These are phyloP conservation scores for Colletotrichum ledebouriae DNA, from an alignment of 2,329 filamentous ascomycete species.

Conservation along the genomic window DNA sequence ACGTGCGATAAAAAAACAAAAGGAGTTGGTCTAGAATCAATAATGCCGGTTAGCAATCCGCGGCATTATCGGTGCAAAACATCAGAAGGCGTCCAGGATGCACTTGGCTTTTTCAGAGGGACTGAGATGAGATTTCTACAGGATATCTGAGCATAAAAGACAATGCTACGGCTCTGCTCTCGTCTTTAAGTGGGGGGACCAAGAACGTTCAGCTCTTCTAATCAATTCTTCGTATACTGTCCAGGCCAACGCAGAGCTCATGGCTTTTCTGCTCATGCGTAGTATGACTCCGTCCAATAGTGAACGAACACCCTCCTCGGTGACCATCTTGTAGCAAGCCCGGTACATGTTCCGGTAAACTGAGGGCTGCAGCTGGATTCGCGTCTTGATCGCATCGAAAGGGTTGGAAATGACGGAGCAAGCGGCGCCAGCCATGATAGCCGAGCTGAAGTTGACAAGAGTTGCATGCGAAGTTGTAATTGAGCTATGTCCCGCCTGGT, in stretches of 20 bases:
- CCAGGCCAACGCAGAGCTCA: slow-evolving; percentile 97
- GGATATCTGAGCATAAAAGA: neutral
- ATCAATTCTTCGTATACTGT: slow-evolving; percentile 96
- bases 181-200: slow-evolving; percentile 28
- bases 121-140: slow-evolving; percentile 18
- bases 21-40: too few species aligned
- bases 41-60: neutral
- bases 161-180: slow-evolving; percentile 27
- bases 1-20: neutral
- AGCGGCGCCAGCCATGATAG: slow-evolving; percentile 81
- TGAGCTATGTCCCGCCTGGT: neutral
- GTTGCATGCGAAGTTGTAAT: slow-evolving; percentile 40
- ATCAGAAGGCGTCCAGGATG: neutral
- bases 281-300: slow-evolving; percentile 89
- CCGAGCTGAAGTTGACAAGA: slow-evolving; percentile 81
- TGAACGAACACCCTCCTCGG: slow-evolving; percentile 82
- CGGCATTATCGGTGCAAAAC: neutral
- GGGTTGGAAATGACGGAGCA: slow-evolving; percentile 95
- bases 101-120: neutral
- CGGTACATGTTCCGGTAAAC: slow-evolving; percentile 87
- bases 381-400: slow-evolving; percentile 96
- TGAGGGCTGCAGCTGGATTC: slow-evolving; percentile 89
- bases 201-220: slow-evolving; percentile 69
- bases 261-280: slow-evolving; percentile 89
- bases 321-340: slow-evolving; percentile 82